Percentiles rank a stretch among this genome's conserved stretches.
Evolutionary conservation across 352 stramenopile species (phyloP).

Genomic region (Pythium chondricola): DNA sequence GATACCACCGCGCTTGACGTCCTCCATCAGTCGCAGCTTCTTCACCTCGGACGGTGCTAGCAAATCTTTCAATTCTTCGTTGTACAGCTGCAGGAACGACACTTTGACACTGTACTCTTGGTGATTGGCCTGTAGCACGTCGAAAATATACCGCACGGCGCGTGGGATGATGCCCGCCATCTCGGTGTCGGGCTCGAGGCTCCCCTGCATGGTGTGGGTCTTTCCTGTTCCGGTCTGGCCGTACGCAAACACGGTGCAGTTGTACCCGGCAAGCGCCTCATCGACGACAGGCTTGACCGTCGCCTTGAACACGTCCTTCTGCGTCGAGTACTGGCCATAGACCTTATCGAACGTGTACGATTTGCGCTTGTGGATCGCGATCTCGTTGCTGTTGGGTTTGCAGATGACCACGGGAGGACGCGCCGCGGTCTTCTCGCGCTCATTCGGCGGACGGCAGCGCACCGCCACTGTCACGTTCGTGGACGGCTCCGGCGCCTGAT

Average conservation of each 20-base stretch:
- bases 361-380: slow-evolving; percentile 84
- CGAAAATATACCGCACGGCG: slow-evolving; percentile 93
- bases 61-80: slow-evolving; percentile 96
- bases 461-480: slow-evolving; percentile 88
- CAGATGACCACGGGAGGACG: slow-evolving; percentile 82
- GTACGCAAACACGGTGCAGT: slow-evolving; percentile 97
- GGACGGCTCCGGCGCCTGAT: slow-evolving; percentile 6
- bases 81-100: slow-evolving; percentile 99
- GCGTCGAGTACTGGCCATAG: slow-evolving; percentile 93
- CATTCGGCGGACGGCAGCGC: slow-evolving; percentile 86
- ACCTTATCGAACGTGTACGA: slow-evolving; percentile 92
- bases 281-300: slow-evolving; percentile 93
- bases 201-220: slow-evolving; percentile 98
- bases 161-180: slow-evolving; percentile 93
- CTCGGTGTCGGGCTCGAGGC: slow-evolving; percentile 80
- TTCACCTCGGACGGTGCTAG: slow-evolving; percentile 75
- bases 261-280: slow-evolving; percentile 94
- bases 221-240: slow-evolving; percentile 97
- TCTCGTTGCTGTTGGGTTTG: slow-evolving; percentile 78
- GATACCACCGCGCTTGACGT: slow-evolving; percentile 79
- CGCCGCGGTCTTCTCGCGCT: slow-evolving; percentile 73
- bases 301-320: slow-evolving; percentile 95
- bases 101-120: slow-evolving; percentile 93
- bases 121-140: slow-evolving; percentile 84
- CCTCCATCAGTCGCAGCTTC: slow-evolving; percentile 86